Base-by-base conservation (phyloP, 1,139 yeast species). In the Debaryomyces sp. region DNA sequence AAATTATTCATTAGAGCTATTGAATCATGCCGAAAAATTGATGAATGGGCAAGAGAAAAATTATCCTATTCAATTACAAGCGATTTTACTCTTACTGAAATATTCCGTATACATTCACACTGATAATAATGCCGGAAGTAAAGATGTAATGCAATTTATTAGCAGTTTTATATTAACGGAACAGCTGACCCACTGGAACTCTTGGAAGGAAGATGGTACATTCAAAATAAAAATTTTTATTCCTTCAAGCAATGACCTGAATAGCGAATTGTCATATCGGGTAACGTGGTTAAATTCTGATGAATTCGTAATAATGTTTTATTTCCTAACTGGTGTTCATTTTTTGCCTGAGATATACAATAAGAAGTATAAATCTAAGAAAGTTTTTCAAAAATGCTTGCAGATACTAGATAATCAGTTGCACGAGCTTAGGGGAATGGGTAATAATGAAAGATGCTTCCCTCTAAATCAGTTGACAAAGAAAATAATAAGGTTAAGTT, bases 281-380 rank as follows among this genome's bases (percentile, higher is more conserved):
- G 53, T 71, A 13, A 53, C 56, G 6, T 79, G 83, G 82, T 52
- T 78, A 17, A 66, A 69, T 30, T 62, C 71, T 1, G 71, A 70
- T 37, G 81, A 78, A 49, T 77, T 75, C 55, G 65, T 69, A 2
- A 60, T 75, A 15, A 48, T 70, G 45, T 67, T 75, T 29, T 77
- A 75, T 54, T 67, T 75, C 40, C 55, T 74, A 12, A 67, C 73
- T 15, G 81, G 79, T 1, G 58, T 78, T n/a, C 57, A 66, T 17
- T 64, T 68, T 41, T 51, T 74, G 33, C 56, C 58, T 30, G 73
- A 68, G 38, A 60, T 72, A 0, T 61, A 68, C 56, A 69, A 68
- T 46, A 67, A 66, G n/a, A 67, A 64, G 42, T 56, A 58, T 13
- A 66, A 69, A 46, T 61, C 80, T 2, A 57, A 56, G 12, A 68